Conservation (phyloP, 345 rosid species). For the Aegle marmelos region DNA sequence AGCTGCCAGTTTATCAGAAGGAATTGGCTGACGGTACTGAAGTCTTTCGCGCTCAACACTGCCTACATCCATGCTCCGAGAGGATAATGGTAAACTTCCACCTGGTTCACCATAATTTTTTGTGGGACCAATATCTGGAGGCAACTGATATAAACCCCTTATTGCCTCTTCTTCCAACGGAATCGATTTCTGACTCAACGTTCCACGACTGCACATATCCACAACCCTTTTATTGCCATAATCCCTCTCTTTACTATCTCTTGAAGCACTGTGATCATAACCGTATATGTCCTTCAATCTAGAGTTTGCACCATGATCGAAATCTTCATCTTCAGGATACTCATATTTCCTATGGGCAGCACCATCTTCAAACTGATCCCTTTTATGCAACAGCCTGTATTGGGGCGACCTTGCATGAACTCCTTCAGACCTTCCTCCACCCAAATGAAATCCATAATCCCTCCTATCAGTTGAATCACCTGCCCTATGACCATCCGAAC, state of each 20-base stretch:
- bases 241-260: slow-evolving; percentile 33
- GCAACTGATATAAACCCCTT: slow-evolving; percentile 28
- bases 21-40: slow-evolving; percentile 15
- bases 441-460: slow-evolving; percentile 30
- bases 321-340: slow-evolving; percentile 20
- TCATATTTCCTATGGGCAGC: slow-evolving; percentile 23
- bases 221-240: slow-evolving; percentile 28
- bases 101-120: slow-evolving; percentile 36
- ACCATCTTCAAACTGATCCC: slow-evolving; percentile 26
- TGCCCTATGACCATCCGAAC: slow-evolving; percentile 20
- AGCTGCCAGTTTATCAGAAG: slow-evolving; percentile 4
- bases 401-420: slow-evolving; percentile 27
- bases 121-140: slow-evolving; percentile 26
- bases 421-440: slow-evolving; percentile 28
- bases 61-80: slow-evolving; percentile 20
- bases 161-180: slow-evolving; percentile 32
- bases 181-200: slow-evolving; percentile 28
- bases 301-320: slow-evolving; percentile 25
- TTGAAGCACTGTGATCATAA: slow-evolving; percentile 33
- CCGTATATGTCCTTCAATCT: slow-evolving; percentile 31
- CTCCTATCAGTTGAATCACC: slow-evolving; percentile 31
- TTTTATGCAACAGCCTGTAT: slow-evolving; percentile 21
- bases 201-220: slow-evolving; percentile 22
- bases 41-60: slow-evolving; percentile 31
- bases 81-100: slow-evolving; percentile 20